Evolutionary conservation across 1,139 yeast genomes (phyloP).

Genomic region (Blastobotrys malaysiensis): DNA sequence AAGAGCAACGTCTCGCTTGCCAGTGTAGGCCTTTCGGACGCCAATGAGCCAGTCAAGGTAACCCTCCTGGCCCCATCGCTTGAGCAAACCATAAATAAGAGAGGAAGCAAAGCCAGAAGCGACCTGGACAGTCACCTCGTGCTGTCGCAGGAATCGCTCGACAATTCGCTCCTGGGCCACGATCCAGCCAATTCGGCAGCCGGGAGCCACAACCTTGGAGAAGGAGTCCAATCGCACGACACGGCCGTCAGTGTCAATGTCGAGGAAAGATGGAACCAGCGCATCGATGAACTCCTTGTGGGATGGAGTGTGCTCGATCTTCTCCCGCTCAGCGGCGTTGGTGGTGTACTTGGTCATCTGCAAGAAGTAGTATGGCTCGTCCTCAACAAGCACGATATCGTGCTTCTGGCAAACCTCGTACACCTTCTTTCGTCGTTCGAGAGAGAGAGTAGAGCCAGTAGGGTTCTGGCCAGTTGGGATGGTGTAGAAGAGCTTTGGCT

Average conservation of each 20-base stretch:
- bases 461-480: constrained; percentile 95
- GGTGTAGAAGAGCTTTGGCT: constrained; percentile 76
- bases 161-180: constrained; percentile 64
- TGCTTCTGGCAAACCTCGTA: constrained; percentile 71
- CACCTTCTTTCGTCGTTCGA: constrained; percentile 65
- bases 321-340: constrained; percentile 29
- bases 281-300: constrained; percentile 53
- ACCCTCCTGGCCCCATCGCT: constrained; percentile 70
- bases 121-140: constrained; percentile 77
- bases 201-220: constrained; percentile 92
- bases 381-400: constrained; percentile 78
- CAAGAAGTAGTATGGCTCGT: constrained; percentile 90
- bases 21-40: constrained; percentile 74
- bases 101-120: constrained; percentile 82
- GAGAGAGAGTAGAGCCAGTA: constrained; percentile 73
- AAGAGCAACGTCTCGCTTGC: constrained; percentile 70
- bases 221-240: constrained; percentile 86
- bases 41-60: constrained; percentile 86
- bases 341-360: constrained; percentile 69
- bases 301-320: constrained; percentile 25
- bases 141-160: constrained; percentile 65
- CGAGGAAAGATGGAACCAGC: constrained; percentile 72
- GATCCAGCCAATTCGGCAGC: constrained; percentile 86
- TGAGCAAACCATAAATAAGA: constrained; percentile 54
- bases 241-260: constrained; percentile 82